Conservation (phyloP, 2,329 filamentous ascomycete species). For the Septoria petroselini region DNA sequence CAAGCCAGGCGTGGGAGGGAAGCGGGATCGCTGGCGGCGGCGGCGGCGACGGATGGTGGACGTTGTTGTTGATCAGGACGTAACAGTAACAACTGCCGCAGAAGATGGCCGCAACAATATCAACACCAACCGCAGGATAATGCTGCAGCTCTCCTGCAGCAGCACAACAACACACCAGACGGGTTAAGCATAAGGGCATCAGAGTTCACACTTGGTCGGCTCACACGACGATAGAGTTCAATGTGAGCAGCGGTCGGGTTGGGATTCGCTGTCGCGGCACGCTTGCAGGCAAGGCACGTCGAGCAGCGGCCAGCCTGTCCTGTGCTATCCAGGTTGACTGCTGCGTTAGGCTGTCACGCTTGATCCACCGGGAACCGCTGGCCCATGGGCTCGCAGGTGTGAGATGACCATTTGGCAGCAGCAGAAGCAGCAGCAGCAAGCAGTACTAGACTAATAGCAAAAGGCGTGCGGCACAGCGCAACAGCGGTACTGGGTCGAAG, state of each 20-base stretch:
- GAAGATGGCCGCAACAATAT: no score
- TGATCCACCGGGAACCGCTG: conserved; percentile 20
- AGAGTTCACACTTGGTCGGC: conserved; percentile 32
- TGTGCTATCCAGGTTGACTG: conserved; percentile 2
- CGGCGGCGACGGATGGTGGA: no score
- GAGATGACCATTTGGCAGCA: neutral
- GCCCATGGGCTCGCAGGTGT: conserved; percentile 17
- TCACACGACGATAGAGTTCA: conserved; percentile 31
- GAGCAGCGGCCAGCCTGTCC: conserved; percentile 12
- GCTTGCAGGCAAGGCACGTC: conserved; percentile 18
- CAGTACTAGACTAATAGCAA: no score
- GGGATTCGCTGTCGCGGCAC: conserved; percentile 22
- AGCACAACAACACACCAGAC: no score
- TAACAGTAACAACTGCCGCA: no score
- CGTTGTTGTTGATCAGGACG: no score
- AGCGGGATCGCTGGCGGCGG: no score
- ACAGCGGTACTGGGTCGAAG: conserved; percentile 18
- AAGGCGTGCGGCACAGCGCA: neutral
- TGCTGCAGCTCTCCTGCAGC: no score
- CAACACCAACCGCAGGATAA: no score
- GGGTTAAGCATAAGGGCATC: conserved; percentile 35
- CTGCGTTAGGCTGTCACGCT: conserved; percentile 9
- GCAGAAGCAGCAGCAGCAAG: neutral
- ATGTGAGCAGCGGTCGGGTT: conserved; percentile 28
- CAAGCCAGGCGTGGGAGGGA: conserved; percentile 12